A percentile compares a stretch with the other conserved stretches of the same genome.
Conservation (phyloP, 768 basidiomycete species). For the Trametes punicea region DNA sequence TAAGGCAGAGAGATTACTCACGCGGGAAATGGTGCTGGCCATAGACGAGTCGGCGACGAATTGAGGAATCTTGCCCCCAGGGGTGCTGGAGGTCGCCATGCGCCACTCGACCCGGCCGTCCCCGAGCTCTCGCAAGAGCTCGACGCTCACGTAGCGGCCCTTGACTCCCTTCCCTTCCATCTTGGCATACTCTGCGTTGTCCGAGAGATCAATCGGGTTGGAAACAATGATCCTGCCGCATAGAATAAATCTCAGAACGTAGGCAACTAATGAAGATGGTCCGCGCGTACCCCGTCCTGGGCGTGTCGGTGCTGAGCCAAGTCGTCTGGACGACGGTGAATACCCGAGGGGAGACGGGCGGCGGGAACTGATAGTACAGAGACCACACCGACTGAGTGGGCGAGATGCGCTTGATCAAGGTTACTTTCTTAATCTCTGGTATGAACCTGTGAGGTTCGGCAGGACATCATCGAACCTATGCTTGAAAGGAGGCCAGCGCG, state of each 20-base stretch:
- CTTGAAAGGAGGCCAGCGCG: too few species aligned
- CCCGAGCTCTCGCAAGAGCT: slow-evolving; percentile 58
- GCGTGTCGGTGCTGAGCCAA: slow-evolving; percentile 46
- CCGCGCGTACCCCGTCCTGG: slow-evolving; percentile 55
- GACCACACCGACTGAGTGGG: slow-evolving; percentile 67
- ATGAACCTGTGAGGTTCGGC: slow-evolving; percentile 53
- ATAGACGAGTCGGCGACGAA: slow-evolving; percentile 62
- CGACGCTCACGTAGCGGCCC: slow-evolving; percentile 69
- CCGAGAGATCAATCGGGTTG: slow-evolving; percentile 64
- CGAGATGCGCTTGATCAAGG: slow-evolving; percentile 59
- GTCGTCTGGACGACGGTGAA: slow-evolving; percentile 74
- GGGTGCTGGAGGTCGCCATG: slow-evolving; percentile 74
- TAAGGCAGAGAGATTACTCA: slow-evolving; percentile 31
- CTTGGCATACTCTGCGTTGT: slow-evolving; percentile 53
- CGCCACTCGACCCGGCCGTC: slow-evolving; percentile 70
- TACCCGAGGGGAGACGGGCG: slow-evolving; percentile 67
- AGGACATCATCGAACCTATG: neutral
- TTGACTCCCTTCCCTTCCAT: slow-evolving; percentile 62
- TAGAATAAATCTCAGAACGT: neutral
- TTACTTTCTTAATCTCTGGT: slow-evolving; percentile 58
- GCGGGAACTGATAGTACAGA: slow-evolving; percentile 66
- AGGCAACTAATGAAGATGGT: neutral
- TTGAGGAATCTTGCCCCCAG: slow-evolving; percentile 65
- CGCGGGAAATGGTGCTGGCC: slow-evolving; percentile 60
- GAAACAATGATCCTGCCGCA: slow-evolving; percentile 43